Conservation (phyloP, 495 filamentous ascomycete species). For the Zalerion maritima region DNA sequence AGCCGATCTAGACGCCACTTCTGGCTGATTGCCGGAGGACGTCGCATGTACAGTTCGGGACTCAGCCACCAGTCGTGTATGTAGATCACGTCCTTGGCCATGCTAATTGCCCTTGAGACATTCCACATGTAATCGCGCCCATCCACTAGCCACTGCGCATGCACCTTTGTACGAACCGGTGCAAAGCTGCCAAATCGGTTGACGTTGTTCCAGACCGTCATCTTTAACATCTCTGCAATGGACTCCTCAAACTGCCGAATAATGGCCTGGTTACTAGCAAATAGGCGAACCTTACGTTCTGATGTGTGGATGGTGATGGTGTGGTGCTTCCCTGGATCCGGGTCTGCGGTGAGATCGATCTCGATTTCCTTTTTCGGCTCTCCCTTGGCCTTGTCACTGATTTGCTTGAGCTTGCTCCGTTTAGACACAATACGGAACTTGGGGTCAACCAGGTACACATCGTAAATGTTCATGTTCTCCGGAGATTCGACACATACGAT, state of each 20-base stretch:
- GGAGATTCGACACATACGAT: slow-evolving; percentile 95
- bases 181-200: slow-evolving; percentile 93
- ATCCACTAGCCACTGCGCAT: slow-evolving; percentile 95
- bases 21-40: slow-evolving; percentile 91
- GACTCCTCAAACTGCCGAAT: slow-evolving; percentile 88
- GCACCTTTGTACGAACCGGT: slow-evolving; percentile 69
- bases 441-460: slow-evolving; percentile 88
- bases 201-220: slow-evolving; percentile 62
- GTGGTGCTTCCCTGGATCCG: slow-evolving; percentile 54
- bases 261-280: slow-evolving; percentile 80
- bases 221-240: slow-evolving; percentile 66
- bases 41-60: slow-evolving; percentile 89
- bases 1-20: slow-evolving; percentile 96
- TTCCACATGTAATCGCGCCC: slow-evolving; percentile 99
- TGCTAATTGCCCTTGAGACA: slow-evolving; percentile 89
- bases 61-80: slow-evolving; percentile 99
- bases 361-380: slow-evolving; percentile 17
- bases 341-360: slow-evolving; percentile 38
- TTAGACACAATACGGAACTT: slow-evolving; percentile 66
- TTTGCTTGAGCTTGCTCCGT: slow-evolving; percentile 51
- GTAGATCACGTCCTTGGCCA: slow-evolving; percentile 96
- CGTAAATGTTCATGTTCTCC: slow-evolving; percentile 97
- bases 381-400: slow-evolving; percentile 42
- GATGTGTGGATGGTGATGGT: slow-evolving; percentile 70
- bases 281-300: slow-evolving; percentile 77